Conservation (phyloP, 2,329 filamentous ascomycete genomes). For the Clarireedia paspali region DNA sequence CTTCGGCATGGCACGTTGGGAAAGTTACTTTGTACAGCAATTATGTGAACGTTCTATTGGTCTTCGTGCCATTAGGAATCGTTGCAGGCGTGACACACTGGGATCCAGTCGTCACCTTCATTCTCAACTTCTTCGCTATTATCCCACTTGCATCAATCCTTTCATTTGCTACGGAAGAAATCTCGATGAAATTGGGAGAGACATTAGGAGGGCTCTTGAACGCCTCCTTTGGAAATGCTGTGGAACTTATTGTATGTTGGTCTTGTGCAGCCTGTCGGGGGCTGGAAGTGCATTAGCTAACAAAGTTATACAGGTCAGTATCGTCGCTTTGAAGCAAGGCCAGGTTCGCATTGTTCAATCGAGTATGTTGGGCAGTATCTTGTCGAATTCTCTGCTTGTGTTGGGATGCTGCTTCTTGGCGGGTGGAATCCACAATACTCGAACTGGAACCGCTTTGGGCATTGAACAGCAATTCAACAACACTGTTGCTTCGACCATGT, state of each 20-base stretch:
- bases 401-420: slow-evolving; percentile 75
- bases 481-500: slow-evolving; percentile 73
- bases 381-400: slow-evolving; percentile 88
- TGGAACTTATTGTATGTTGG: slow-evolving; percentile 42
- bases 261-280: background rate
- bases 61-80: slow-evolving; percentile 74
- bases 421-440: slow-evolving; percentile 54
- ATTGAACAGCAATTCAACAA: slow-evolving; percentile 66
- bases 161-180: slow-evolving; percentile 31
- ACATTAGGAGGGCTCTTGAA: slow-evolving; percentile 49
- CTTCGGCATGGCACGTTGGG: slow-evolving; percentile 19
- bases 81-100: slow-evolving; percentile 44
- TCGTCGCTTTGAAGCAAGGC: slow-evolving; percentile 75
- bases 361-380: slow-evolving; percentile 91
- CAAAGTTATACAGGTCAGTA: slow-evolving; percentile 59
- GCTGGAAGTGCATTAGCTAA: background rate
- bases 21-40: slow-evolving; percentile 27
- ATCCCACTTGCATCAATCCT: slow-evolving; percentile 43
- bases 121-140: slow-evolving; percentile 53
- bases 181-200: slow-evolving; percentile 47
- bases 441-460: slow-evolving; percentile 14
- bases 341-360: slow-evolving; percentile 95
- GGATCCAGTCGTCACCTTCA: slow-evolving; percentile 46
- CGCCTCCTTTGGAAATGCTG: slow-evolving; percentile 42
- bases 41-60: slow-evolving; percentile 66